Percentiles rank a stretch among this genome's conserved stretches.
These are phyloP conservation scores for Cyclotella kingstonii DNA, from an alignment of 108 stramenopile species.

Conservation along the genomic window DNA sequence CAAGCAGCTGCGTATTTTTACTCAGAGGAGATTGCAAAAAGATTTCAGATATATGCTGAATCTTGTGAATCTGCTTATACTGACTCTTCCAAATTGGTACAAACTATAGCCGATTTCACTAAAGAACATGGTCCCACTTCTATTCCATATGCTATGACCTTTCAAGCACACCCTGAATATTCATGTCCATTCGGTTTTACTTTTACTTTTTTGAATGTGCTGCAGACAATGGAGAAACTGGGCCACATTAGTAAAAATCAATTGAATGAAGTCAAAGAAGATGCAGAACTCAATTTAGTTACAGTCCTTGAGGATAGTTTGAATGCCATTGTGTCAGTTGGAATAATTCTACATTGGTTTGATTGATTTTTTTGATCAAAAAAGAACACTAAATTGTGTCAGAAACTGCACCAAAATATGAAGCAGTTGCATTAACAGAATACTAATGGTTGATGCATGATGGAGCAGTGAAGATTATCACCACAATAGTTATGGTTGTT, in stretches of 20 bases:
- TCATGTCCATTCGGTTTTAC: constrained; percentile 38
- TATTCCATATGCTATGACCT: constrained; percentile 65
- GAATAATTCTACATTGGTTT: constrained; percentile 62
- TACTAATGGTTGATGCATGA: no score
- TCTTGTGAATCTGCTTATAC: not conserved
- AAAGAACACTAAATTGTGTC: no score
- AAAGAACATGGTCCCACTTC: not conserved
- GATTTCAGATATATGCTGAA: constrained; percentile 16
- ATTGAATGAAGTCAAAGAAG: constrained; percentile 20
- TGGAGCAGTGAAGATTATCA: no score
- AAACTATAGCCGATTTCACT: not conserved
- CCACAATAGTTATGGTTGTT: no score
- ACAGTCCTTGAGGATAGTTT: constrained; percentile 48
- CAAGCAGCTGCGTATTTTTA: constrained; percentile 71
- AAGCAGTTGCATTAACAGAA: no score
- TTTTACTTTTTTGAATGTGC: constrained; percentile 34
- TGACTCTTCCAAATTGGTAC: not conserved
- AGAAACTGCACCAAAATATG: no score
- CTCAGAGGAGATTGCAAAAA: constrained; percentile 17
- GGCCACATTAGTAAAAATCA: constrained; percentile 26
- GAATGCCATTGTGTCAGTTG: constrained; percentile 43
- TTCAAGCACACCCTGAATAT: constrained; percentile 84
- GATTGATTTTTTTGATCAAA: no score
- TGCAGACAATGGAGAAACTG: constrained; percentile 42
- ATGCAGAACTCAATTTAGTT: constrained; percentile 37